Base-by-base conservation (phyloP, 1,139 yeast species). In the Meyerozyma sp. region DNA sequence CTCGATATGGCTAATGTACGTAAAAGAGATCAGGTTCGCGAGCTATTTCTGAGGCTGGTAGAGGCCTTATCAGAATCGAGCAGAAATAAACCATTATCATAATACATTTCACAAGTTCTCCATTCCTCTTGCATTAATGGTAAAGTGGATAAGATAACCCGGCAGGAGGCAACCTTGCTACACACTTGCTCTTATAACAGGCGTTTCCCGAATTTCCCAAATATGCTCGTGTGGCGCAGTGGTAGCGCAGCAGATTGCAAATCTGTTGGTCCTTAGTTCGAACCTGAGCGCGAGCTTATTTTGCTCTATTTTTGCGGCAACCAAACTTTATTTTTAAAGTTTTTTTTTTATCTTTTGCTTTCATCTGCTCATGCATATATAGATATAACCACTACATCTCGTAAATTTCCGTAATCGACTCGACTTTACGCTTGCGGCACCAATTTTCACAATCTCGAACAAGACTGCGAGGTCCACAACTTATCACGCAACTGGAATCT, bases 231-330 rank as follows among this genome's bases (percentile, higher is more conserved):
- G 71, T 82, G 87, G 88, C 88, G 86, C 87, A 82, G 88, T 79
- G 88, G 88, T 82, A 82, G 87, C 87, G 89, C 87, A 82, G 86
- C 84, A 82, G 88, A 82, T 82, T 82, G 88, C 89, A 82, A 82
- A 82, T 82, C 88, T 82, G 84, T 81, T 81, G 87, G 88, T 82
- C 88, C 84, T 78, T 75, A 81, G 89, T 82, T 82, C 89, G 79
- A 82, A 61, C 79, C 89, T 81, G 88, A 79, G 85, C 75, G 77
- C 83, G 79, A 81, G 87, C 88, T 81, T 46, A 38, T 46, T 51
- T 56, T 56, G n/a, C 54, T 56, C 49, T 47, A 46, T 46, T 45
- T 29, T 30, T 16, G 20, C 34, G 14, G 34, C 34, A 16, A 11
- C 8, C 20, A 27, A 27, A 27, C 29, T 6, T 27, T 27, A 27